phyloP scores from a whole-genome alignment of 164 flowering plant genomes.

The Taxillus chinensis region DNA sequence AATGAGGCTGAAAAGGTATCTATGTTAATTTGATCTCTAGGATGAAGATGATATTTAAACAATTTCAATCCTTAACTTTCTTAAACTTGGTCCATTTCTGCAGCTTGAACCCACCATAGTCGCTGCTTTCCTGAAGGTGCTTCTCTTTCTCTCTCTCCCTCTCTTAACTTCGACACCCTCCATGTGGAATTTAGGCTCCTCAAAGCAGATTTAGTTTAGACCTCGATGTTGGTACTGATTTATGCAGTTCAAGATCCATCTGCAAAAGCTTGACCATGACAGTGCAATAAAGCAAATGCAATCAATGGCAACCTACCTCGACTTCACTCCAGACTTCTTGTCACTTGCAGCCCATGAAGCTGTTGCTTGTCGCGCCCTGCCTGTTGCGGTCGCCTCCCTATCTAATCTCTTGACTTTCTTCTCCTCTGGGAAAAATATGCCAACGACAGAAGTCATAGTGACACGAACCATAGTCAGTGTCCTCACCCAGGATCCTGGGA shows the following conservation, averaged over 20 bases:
- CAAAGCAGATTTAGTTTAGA: not conserved
- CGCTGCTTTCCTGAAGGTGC: conserved; percentile 83
- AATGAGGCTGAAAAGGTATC: conserved; percentile 80
- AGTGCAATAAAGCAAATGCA: conserved; percentile 57
- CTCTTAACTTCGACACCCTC: not conserved
- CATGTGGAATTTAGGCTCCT: not conserved
- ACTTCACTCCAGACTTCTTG: conserved; percentile 81
- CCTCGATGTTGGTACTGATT: conserved; percentile 5
- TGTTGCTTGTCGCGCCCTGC: conserved; percentile 60
- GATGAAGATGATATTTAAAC: not conserved
- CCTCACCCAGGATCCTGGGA: conserved; percentile 34
- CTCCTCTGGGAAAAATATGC: conserved; percentile 53
- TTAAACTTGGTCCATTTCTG: conserved; percentile 11
- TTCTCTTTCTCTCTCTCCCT: conserved; percentile 13
- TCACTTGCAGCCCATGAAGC: conserved; percentile 92
- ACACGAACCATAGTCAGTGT: conserved; percentile 59
- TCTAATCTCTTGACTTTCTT: conserved; percentile 54
- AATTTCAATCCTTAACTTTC: not conserved
- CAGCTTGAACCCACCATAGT: conserved; percentile 86
- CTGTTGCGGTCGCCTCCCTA: conserved; percentile 72
- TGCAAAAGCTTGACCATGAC: conserved; percentile 59
- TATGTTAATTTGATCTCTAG: not conserved
- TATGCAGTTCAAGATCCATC: conserved; percentile 70
- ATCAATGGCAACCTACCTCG: conserved; percentile 69
- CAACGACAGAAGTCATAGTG: conserved; percentile 57